Percentiles rank a stretch among this genome's conserved stretches.
These are phyloP conservation scores for Vitis riparia DNA, from an alignment of 164 flowering plant genomes.

Conservation along the genomic window DNA sequence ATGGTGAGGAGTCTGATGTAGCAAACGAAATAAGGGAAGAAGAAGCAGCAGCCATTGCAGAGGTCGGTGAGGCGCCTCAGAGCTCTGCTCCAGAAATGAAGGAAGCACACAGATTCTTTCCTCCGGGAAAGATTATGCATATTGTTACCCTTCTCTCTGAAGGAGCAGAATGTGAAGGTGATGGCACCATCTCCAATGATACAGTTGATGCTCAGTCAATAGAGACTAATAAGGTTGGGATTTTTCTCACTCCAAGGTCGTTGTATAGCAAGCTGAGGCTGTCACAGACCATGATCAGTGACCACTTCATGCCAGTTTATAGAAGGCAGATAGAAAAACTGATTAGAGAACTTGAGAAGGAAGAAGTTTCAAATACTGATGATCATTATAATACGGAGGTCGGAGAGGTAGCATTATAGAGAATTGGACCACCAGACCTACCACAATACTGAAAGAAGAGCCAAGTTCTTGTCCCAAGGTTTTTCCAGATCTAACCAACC, in stretches of 20 bases:
- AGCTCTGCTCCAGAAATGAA: slow-evolving; percentile 51
- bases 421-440: not conserved
- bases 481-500: too few species aligned
- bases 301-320: slow-evolving; percentile 94
- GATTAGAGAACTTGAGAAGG: slow-evolving; percentile 61
- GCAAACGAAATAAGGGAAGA: slow-evolving; percentile 71
- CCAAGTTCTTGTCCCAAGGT: too few species aligned
- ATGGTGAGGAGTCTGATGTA: slow-evolving; percentile 42
- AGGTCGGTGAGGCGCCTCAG: slow-evolving; percentile 44
- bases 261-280: slow-evolving; percentile 83
- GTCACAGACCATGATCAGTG: slow-evolving; percentile 83
- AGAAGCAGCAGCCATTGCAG: slow-evolving; percentile 76
- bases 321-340: slow-evolving; percentile 80
- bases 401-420: slow-evolving; percentile 19
- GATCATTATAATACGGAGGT: not conserved
- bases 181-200: slow-evolving; percentile 22
- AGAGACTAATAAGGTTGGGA: slow-evolving; percentile 48
- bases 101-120: slow-evolving; percentile 85
- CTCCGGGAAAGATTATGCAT: slow-evolving; percentile 93
- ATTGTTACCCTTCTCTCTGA: slow-evolving; percentile 43
- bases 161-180: slow-evolving; percentile 24
- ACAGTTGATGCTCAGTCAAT: slow-evolving; percentile 18
- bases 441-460: too few species aligned
- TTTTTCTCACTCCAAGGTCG: slow-evolving; percentile 74
- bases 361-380: slow-evolving; percentile 20